Evolutionary conservation across 352 stramenopile species (phyloP).

Genomic region (Bremia lactucae): DNA sequence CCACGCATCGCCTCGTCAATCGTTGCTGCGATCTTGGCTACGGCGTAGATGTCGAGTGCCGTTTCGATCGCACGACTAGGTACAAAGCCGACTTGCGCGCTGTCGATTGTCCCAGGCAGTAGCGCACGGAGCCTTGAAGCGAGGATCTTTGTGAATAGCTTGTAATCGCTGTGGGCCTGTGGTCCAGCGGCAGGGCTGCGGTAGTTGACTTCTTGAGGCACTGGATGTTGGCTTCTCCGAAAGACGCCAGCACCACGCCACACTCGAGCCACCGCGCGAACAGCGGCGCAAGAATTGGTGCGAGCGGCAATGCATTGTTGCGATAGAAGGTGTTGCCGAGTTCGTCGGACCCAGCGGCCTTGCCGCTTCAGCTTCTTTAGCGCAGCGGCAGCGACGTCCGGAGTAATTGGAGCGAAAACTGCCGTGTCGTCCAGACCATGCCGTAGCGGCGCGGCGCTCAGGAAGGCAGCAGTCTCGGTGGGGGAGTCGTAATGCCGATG

Average conservation of each 20-base stretch:
- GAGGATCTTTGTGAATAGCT: conserved; percentile 2
- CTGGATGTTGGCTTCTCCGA: conserved; percentile 1
- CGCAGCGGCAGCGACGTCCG: too few relatives aligned
- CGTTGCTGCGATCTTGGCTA: too few relatives aligned
- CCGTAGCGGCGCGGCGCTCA: too few relatives aligned
- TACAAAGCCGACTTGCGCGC: not conserved
- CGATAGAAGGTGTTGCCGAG: not conserved
- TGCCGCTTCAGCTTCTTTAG: too few relatives aligned
- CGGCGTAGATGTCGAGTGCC: too few relatives aligned
- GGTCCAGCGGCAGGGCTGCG: not conserved
- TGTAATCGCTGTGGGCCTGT: conserved; percentile 3
- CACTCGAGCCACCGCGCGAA: not conserved
- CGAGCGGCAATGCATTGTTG: not conserved
- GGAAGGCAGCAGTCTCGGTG: too few relatives aligned
- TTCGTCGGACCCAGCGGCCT: not conserved
- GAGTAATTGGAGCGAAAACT: too few relatives aligned
- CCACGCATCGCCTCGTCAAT: too few relatives aligned
- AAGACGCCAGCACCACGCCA: not conserved
- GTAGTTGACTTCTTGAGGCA: not conserved
- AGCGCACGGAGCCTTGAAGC: not conserved
- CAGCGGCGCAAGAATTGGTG: not conserved
- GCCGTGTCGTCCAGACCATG: too few relatives aligned
- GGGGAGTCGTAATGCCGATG: too few relatives aligned
- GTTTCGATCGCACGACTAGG: not conserved
- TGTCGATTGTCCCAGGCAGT: not conserved